Percentiles rank a stretch among this genome's conserved stretches.
Conservation (phyloP, 495 filamentous ascomycete genomes). For the Penicillium simplicissimum region DNA sequence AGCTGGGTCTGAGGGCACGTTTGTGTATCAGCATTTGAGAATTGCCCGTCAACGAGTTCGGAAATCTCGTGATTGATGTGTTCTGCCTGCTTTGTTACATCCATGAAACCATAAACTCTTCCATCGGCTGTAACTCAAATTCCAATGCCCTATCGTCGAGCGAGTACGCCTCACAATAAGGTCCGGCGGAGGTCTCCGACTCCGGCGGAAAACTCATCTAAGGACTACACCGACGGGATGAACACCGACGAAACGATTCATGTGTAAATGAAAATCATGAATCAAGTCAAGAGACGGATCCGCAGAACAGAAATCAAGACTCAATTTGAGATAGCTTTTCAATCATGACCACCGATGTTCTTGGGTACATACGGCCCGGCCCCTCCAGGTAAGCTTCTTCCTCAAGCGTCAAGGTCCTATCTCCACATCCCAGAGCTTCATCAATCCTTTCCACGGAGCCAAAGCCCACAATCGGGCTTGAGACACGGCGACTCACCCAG, state of each 20-base stretch:
- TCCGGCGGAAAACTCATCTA: not conserved
- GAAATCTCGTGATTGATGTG: no score
- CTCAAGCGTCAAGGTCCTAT: slow-evolving; percentile 51
- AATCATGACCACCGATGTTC: slow-evolving; percentile 19
- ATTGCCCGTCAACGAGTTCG: no score
- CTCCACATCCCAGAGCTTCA: slow-evolving; percentile 48
- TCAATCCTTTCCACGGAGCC: slow-evolving; percentile 55
- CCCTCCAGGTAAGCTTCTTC: slow-evolving; percentile 62
- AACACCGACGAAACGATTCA: not conserved
- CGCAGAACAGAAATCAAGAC: not conserved
- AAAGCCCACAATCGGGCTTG: slow-evolving; percentile 60
- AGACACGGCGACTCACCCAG: slow-evolving; percentile 55
- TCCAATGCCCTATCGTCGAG: no score
- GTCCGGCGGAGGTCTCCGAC: not conserved
- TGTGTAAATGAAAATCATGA: not conserved
- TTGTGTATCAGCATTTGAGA: no score
- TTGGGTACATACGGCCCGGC: slow-evolving; percentile 53
- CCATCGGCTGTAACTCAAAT: no score
- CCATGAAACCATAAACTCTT: no score
- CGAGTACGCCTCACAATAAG: no score
- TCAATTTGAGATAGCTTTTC: not conserved
- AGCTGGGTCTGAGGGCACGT: no score
- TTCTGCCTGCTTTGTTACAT: no score
- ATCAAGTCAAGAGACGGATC: not conserved
- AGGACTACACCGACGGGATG: not conserved